Base-by-base conservation (phyloP, 768 basidiomycete genomes). In the Tulasnella sp. region DNA sequence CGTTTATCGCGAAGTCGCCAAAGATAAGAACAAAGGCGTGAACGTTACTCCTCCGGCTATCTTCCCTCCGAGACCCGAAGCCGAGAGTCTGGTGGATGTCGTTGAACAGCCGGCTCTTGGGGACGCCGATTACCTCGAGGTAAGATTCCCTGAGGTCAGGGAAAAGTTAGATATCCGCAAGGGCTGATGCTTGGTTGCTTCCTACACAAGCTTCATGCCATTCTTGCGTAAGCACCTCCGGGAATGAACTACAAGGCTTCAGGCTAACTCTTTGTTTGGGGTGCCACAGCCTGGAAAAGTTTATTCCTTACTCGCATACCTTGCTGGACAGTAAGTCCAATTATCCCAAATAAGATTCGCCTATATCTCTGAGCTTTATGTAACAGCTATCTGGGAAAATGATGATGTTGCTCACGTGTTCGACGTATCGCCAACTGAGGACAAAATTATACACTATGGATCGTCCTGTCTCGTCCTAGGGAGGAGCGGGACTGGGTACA, bases 401-500 rank as follows among this genome's bases (percentile, higher is more conserved):
- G 66, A 78, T 4, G 80, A 81, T 49, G 65, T 67, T 8, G 62
- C 66, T 3, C 66, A 70, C 45, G 65, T 68, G 3, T 73, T 73
- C 62, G 59, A 66, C 10, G 65, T 72, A 29, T 68, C 70, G 71
- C 71, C 75, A 0, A 70, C 74, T 45, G 81, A 85, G 64, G 75
- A 75, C 63, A 72, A 69, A 62, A 82, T 85, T 11, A 76, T 84
- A 17, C 77, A 84, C 45, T 77, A 84, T 63, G 70, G 71, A 0
- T 70, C 75, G 4, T 83, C 83, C 0, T 84, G 81, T 62, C 83
- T 80, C 66, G 82, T 85, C 27, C 66, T 84, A 8, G 83, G 85
- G 0, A 73, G 85, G 25, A 86, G 84, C 64, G 85, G 85, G 2
- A 87, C 85, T 0, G 85, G 85, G 85, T 60, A 59, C 19, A n/a